Evolutionary conservation across 2,329 filamentous ascomycete genomes (phyloP).

Genomic region (Curvularia eragrostidis): DNA sequence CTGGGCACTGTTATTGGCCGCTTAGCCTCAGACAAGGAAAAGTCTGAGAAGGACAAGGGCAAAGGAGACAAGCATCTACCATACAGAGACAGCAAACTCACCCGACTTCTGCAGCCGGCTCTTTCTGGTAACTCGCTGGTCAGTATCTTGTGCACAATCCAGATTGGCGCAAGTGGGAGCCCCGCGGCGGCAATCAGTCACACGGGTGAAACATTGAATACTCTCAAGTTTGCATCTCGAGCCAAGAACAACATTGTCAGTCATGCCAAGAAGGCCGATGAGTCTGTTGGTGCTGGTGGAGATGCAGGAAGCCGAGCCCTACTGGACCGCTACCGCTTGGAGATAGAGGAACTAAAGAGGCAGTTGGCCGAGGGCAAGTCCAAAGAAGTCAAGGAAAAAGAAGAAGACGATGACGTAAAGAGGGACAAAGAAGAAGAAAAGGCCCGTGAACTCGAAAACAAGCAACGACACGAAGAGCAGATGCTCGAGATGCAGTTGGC

Average conservation of each 20-base stretch:
- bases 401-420: constrained; percentile 58
- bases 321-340: constrained; percentile 90
- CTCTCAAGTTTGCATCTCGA: constrained; percentile 92
- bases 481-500: constrained; percentile 99
- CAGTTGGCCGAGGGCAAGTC: constrained; percentile 79
- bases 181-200: constrained; percentile 75
- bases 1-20: constrained; percentile 93
- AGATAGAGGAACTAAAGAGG: constrained; percentile 80
- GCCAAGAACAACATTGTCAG: constrained; percentile 98
- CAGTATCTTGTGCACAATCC: constrained; percentile 96
- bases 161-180: constrained; percentile 79
- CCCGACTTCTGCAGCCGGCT: constrained; percentile 87
- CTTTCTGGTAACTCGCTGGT: constrained; percentile 92
- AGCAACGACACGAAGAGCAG: constrained; percentile 91
- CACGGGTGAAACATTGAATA: constrained; percentile 89
- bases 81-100: constrained; percentile 97
- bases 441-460: constrained; percentile 73
- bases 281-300: constrained; percentile 76
- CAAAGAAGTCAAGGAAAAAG: constrained; percentile 65
- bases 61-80: constrained; percentile 95
- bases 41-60: constrained; percentile 70
- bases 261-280: constrained; percentile 92
- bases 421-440: constrained; percentile 73
- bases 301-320: constrained; percentile 87
- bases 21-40: constrained; percentile 88